Conservation (phyloP, 176 grass and related monocot species). For the Paspalum vaginatum region DNA sequence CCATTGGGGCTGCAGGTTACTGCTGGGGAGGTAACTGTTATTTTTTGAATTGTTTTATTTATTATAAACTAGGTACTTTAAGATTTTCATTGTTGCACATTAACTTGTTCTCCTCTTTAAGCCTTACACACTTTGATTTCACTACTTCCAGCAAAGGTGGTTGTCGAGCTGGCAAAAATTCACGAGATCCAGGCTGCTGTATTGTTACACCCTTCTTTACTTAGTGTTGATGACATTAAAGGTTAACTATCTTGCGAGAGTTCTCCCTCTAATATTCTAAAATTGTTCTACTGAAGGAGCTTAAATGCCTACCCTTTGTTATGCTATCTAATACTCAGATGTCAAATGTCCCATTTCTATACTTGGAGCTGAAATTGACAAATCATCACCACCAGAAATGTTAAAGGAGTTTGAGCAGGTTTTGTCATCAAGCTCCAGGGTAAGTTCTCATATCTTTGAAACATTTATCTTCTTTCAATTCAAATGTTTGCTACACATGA, state of each 20-base stretch:
- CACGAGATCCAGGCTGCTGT: constrained; percentile 62
- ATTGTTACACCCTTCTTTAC: constrained; percentile 52
- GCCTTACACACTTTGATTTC: no score
- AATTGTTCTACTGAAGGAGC: no score
- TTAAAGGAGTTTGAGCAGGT: constrained; percentile 66
- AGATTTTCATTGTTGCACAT: background rate
- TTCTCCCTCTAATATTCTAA: no score
- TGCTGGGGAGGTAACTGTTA: constrained; percentile 74
- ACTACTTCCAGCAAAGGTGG: constrained; percentile 59
- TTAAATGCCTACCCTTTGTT: no score
- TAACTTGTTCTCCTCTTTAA: background rate
- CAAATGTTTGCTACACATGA: no score
- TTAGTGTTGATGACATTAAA: constrained; percentile 62
- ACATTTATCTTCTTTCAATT: no score
- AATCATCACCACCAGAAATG: constrained; percentile 48
- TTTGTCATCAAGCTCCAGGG: constrained; percentile 52
- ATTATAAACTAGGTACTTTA: background rate
- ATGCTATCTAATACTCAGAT: constrained; percentile 42
- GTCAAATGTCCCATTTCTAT: constrained; percentile 62
- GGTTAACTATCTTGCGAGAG: no score
- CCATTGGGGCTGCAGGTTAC: constrained; percentile 72
- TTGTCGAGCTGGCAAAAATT: constrained; percentile 56
- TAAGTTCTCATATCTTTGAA: constrained; percentile 55
- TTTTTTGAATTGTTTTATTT: background rate
- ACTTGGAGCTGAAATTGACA: constrained; percentile 75